Evolutionary conservation across 805 yeast genomes (phyloP), one percentile per base, ranked within the genome.

Genomic region (Saturnispora zaruensis): DNA sequence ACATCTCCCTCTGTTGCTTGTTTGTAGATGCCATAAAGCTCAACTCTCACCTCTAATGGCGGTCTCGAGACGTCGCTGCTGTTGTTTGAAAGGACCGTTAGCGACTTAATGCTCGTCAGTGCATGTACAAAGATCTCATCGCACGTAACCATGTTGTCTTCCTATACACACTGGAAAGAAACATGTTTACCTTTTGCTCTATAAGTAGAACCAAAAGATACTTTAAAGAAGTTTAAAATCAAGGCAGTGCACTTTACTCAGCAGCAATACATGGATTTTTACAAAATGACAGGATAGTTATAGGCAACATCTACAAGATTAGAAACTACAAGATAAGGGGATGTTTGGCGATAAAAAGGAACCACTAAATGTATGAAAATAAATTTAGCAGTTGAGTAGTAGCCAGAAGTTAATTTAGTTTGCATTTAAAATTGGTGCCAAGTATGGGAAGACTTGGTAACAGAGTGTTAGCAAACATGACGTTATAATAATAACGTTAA

Each of bases 1-100:
- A 85, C 88, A 62, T 87, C 80, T 6, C 96, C 96, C 65, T 86
- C 91, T 5, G 95, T 87, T 2, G 95, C 90, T 62, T 87, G 96
- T 59, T 87, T 88, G 67, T 87, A 87, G 46, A 87, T 72, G 0
- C 95, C 96, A 63, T 87, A 87, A 4, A 87, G 71, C 55, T 73
- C 74, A 51, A 83, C 79, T 32, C 95, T 65, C 52, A 72, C 77
- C 48, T 81, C 83, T 2, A 85, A 75, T 0, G 93, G 89, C 0
- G 95, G 95, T 25, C 90, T 73, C 0, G 90, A 88, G 26, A 85
- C 67, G 8, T 82, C 69, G 14, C 81, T 81, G 53, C 77, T 72
- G 41, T 79, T 78, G 20, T n/a, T 16, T 2, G 83, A 72, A 48
- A 82, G 71, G 5, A 84, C 74, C 2, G 91, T 82, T 41, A 87